A percentile compares a stretch with the other conserved stretches of the same genome.
Evolutionary conservation across 495 filamentous ascomycete genomes (phyloP).

Genomic region (Lophiostoma macrostomum): DNA sequence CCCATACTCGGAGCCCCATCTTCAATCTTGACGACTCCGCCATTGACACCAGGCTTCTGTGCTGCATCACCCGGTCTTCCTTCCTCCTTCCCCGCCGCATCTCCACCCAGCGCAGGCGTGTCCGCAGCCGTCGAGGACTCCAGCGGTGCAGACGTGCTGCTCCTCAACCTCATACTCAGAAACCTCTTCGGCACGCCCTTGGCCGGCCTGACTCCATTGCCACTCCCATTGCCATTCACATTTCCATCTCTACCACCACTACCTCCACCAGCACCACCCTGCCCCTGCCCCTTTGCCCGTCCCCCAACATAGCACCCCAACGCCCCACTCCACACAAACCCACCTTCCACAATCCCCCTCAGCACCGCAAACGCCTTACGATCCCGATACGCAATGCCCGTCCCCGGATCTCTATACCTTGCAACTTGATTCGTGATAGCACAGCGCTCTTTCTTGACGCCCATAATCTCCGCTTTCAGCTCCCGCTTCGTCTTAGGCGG

Average conservation of each 20-base stretch:
- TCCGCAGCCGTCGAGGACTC: neutral
- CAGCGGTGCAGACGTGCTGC: neutral
- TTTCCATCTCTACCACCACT: neutral
- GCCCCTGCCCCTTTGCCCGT: slow-evolving; percentile 12
- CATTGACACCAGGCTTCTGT: too few relatives aligned
- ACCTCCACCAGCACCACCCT: too few relatives aligned
- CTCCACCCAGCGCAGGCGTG: neutral
- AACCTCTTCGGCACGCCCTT: slow-evolving; percentile 42
- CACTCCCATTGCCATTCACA: slow-evolving; percentile 8
- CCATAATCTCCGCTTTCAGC: neutral
- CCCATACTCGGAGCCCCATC: too few relatives aligned
- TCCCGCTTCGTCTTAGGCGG: slow-evolving; percentile 23
- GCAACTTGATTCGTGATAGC: slow-evolving; percentile 36
- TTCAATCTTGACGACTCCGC: too few relatives aligned
- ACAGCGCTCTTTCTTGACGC: slow-evolving; percentile 28
- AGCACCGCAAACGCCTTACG: slow-evolving; percentile 37
- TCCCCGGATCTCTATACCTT: slow-evolving; percentile 40
- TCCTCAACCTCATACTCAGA: slow-evolving; percentile 23
- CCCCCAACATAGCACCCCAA: slow-evolving; percentile 41
- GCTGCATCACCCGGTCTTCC: too few relatives aligned
- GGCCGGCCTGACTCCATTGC: slow-evolving; percentile 34
- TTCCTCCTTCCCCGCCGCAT: too few relatives aligned
- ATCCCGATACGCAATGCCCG: slow-evolving; percentile 40
- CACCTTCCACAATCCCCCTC: slow-evolving; percentile 36
- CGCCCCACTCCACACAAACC: slow-evolving; percentile 37